Evolutionary conservation across 1,139 yeast genomes (phyloP).

Genomic region (Scheffersomyces lignicola): DNA sequence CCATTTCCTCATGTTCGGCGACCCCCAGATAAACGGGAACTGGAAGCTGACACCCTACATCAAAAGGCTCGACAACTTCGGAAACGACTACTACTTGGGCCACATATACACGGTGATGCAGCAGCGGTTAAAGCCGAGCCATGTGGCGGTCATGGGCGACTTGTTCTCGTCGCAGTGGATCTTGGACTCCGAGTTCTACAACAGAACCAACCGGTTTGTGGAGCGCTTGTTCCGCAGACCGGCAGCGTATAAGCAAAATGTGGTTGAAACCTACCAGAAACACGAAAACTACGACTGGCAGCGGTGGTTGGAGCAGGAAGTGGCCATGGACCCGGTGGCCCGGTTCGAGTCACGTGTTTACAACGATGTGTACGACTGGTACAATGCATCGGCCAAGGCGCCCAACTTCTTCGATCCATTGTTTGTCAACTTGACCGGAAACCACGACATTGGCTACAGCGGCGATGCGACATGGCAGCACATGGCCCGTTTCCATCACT

Average conservation of each 20-base stretch:
- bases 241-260: conserved; percentile 47
- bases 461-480: conserved; percentile 96
- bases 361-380: conserved; percentile 68
- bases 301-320: conserved; percentile 40
- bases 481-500: conserved; percentile 68
- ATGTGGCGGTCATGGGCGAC: conserved; percentile 91
- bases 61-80: conserved; percentile 77
- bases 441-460: conserved; percentile 93
- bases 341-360: conserved; percentile 52
- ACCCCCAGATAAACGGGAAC: conserved; percentile 93
- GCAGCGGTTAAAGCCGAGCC: conserved; percentile 64
- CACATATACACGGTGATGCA: conserved; percentile 74
- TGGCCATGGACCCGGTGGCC: conserved; percentile 38
- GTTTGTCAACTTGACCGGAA: conserved; percentile 84
- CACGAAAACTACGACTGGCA: conserved; percentile 61
- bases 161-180: conserved; percentile 96
- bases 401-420: conserved; percentile 50
- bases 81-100: conserved; percentile 85
- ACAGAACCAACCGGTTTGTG: conserved; percentile 71
- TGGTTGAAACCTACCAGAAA: conserved; percentile 42
- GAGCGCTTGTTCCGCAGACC: conserved; percentile 63
- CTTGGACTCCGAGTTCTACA: conserved; percentile 76
- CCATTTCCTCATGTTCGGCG: conserved; percentile 80
- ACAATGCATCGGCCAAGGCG: conserved; percentile 28
- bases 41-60: conserved; percentile 72